These are phyloP conservation scores for Erysimum cheiranthoides DNA, from an alignment of 345 rosid genomes.

Conservation along the genomic window DNA sequence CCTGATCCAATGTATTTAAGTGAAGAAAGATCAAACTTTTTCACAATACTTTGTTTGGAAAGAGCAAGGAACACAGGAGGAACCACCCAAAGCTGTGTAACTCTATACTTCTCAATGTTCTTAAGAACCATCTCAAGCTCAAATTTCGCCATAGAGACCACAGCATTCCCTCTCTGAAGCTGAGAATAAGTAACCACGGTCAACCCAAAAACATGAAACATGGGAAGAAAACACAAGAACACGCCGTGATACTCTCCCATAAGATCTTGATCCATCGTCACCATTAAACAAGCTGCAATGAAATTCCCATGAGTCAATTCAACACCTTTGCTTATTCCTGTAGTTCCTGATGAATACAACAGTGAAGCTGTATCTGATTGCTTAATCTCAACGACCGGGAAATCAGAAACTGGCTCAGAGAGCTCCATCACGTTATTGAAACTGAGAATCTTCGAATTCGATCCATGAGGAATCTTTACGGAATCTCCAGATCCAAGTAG, in stretches of 20 bases:
- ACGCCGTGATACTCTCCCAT: slow-evolving; percentile 58
- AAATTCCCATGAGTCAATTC: slow-evolving; percentile 77
- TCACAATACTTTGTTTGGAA: slow-evolving; percentile 66
- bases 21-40: slow-evolving; percentile 71
- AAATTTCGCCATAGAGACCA: slow-evolving; percentile 73
- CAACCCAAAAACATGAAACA: slow-evolving; percentile 93
- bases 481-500: slow-evolving; percentile 54
- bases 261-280: slow-evolving; percentile 60
- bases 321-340: slow-evolving; percentile 88
- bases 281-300: slow-evolving; percentile 65
- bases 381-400: slow-evolving; percentile 53
- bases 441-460: slow-evolving; percentile 44
- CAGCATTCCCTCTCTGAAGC: slow-evolving; percentile 66
- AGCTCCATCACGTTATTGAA: slow-evolving; percentile 60
- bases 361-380: slow-evolving; percentile 73
- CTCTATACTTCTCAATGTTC: slow-evolving; percentile 63
- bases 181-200: slow-evolving; percentile 54
- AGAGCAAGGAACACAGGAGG: slow-evolving; percentile 85
- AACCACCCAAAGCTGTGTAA: slow-evolving; percentile 81
- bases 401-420: slow-evolving; percentile 51
- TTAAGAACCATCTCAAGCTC: slow-evolving; percentile 63
- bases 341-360: slow-evolving; percentile 92
- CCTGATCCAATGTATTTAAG: slow-evolving; percentile 74
- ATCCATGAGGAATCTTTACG: slow-evolving; percentile 12
- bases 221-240: slow-evolving; percentile 73